Conservation (phyloP, 2,329 filamentous ascomycete species). For the Lasiodiplodia theobromae region DNA sequence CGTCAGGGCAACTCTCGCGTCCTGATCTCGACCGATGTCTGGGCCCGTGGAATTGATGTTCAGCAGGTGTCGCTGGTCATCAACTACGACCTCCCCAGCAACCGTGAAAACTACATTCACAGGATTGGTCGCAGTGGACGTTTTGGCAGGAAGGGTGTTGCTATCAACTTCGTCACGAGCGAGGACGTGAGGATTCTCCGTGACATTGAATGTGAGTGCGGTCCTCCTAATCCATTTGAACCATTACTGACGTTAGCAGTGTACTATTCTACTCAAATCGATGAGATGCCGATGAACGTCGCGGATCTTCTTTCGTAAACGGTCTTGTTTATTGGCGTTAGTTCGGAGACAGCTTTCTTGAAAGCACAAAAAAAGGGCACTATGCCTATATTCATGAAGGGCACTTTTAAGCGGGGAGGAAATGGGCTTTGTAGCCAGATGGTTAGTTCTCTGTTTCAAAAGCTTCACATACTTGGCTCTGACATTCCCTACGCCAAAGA, state of each 20-base stretch:
- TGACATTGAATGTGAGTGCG: constrained; percentile 83
- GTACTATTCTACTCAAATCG: constrained; percentile 96
- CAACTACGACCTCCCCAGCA: constrained; percentile 97
- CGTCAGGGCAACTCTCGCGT: constrained; percentile 95
- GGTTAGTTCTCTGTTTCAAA: constrained; percentile 22
- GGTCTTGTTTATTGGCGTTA: not conserved
- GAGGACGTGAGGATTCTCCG: constrained; percentile 97
- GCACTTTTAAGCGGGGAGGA: constrained; percentile 31
- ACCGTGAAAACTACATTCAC: constrained; percentile 99
- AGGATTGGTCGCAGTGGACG: constrained; percentile 94
- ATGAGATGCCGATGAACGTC: constrained; percentile 96
- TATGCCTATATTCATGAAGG: not conserved
- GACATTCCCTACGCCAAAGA: constrained; percentile 21
- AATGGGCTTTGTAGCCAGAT: constrained; percentile 33
- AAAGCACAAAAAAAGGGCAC: constrained; percentile 21
- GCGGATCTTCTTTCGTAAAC: constrained; percentile 29
- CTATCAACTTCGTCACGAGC: constrained; percentile 99
- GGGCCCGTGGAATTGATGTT: constrained; percentile 98
- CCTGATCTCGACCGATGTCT: constrained; percentile 95
- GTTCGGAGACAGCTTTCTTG: not conserved
- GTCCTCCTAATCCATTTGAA: not conserved
- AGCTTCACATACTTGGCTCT: not conserved
- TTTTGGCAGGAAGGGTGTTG: constrained; percentile 97
- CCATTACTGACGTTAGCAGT: constrained; percentile 61
- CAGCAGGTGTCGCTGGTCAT: constrained; percentile 98